Evolutionary conservation across 176 grass and related monocot species (phyloP).

Genomic region (Cenchrus purpureus): DNA sequence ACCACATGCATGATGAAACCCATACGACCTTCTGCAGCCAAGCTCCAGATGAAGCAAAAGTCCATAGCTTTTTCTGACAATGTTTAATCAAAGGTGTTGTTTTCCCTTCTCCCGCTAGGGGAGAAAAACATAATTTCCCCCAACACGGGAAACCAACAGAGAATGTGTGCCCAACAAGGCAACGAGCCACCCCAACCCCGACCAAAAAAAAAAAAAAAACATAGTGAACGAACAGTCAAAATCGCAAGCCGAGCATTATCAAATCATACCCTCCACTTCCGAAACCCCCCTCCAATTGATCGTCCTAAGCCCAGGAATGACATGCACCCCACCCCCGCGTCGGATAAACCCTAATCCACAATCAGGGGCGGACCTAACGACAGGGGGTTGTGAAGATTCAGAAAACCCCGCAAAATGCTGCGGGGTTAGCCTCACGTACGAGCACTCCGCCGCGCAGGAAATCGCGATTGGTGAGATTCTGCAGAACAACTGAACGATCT

Average conservation of each 20-base stretch:
- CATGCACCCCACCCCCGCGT: background rate
- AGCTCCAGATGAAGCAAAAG: background rate
- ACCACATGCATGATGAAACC: background rate
- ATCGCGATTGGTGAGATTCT: background rate
- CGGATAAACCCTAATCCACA: conserved; percentile 32
- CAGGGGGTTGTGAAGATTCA: background rate
- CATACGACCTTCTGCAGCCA: background rate
- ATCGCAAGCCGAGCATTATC: background rate
- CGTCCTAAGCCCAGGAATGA: background rate
- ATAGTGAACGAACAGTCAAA: background rate
- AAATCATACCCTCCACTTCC: conserved; percentile 5
- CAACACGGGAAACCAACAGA: background rate
- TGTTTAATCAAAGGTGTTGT: background rate
- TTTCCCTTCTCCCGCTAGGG: background rate
- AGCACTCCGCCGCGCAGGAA: background rate
- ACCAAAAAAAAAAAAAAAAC: no score
- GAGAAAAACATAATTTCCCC: background rate
- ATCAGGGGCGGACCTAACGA: background rate
- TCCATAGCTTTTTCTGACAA: background rate
- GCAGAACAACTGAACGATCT: background rate
- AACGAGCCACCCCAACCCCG: background rate
- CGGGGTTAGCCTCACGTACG: background rate
- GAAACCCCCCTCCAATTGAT: background rate
- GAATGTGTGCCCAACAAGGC: background rate
- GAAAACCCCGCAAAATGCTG: background rate